Conservation (phyloP, 192 early-diverging fungal genomes). For the Rhizophlyctis rosea region DNA sequence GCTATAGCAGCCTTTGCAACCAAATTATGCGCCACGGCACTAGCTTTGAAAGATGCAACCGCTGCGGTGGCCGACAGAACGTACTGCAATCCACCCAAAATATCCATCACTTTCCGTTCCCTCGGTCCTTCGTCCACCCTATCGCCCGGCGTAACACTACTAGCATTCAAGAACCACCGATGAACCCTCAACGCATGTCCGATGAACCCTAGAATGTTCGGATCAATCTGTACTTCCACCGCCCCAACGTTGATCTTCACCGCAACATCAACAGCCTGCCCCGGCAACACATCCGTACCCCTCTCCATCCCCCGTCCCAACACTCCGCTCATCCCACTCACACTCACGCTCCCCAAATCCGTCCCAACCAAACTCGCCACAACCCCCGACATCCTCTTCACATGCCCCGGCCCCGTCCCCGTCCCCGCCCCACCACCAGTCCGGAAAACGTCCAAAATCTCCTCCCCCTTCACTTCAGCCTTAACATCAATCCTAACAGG, state of each 20-base stretch:
- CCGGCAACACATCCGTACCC: background rate
- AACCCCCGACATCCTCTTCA: too few relatives aligned
- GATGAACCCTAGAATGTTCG: conserved; percentile 41
- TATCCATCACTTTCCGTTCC: too few relatives aligned
- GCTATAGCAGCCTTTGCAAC: conserved; percentile 13
- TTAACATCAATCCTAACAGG: conserved; percentile 12
- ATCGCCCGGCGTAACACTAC: background rate
- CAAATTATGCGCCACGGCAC: conserved; percentile 24
- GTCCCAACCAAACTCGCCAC: too few relatives aligned
- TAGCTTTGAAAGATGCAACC: background rate
- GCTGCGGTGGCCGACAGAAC: conserved; percentile 11
- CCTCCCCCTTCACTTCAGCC: background rate
- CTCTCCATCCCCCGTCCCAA: background rate
- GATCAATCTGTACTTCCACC: conserved; percentile 27
- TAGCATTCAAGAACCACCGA: conserved; percentile 18
- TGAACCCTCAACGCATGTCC: conserved; percentile 36
- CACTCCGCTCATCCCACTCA: background rate
- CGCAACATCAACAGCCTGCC: conserved; percentile 6
- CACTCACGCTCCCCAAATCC: too few relatives aligned
- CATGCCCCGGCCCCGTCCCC: too few relatives aligned
- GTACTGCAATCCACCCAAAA: background rate
- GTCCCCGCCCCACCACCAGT: background rate
- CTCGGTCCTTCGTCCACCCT: background rate
- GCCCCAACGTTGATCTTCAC: conserved; percentile 4
- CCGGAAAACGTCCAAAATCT: background rate